Base-by-base conservation (phyloP, 2,329 filamentous ascomycete genomes). In the Ampelomyces quisqualis region DNA sequence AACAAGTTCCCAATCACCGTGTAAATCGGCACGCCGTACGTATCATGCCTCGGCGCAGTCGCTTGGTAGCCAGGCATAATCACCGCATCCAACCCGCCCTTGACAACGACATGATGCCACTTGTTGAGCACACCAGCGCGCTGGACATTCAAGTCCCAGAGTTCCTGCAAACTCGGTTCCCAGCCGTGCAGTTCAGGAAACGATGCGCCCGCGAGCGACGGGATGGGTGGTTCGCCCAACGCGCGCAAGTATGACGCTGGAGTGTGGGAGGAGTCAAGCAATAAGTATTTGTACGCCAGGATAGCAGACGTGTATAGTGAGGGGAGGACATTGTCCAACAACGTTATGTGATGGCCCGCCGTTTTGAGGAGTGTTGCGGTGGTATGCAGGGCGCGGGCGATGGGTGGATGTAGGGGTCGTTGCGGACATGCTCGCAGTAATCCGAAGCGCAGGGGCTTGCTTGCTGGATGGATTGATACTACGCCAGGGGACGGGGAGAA, bases 31-130 rank as follows among this genome's bases (percentile, higher is more conserved):
- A 68, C 19, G 0, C 74, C 71, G 56, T 74, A 81, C 0, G 65
- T 70, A 54, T 81, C 78, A 53, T 80, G 75, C 13, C 63, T 65
- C 1, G 76, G 71, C 0, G 79, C 77, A 0, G 76, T 78, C 9
- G 64, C 71, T 49, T 77, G 73, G 5, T 76, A 72, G 3, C 70
- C 69, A 3, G 75, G 70, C 37, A 69, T 70, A n/a, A 82, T 36
- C 0, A 81, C 57, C 0, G 72, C 73, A 58, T 81, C 78, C 3
- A 81, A 58, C 6, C 65, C 54, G 13, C 76, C 55, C 13, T 71
- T 57, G 1, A 67, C 58, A 59, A 75, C 71, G 0, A 69, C 28
- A 23, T 65, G 64, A 11, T 74, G 69, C 66, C 71, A 80, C 0
- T 45, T 55, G 13, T 70, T 63, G 4, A 62, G 23, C 7, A 73